Percentiles rank a stretch among this genome's conserved stretches.
phyloP scores from a whole-genome alignment of 495 filamentous ascomycete genomes.

The Aspergillus carlsbadensis region DNA sequence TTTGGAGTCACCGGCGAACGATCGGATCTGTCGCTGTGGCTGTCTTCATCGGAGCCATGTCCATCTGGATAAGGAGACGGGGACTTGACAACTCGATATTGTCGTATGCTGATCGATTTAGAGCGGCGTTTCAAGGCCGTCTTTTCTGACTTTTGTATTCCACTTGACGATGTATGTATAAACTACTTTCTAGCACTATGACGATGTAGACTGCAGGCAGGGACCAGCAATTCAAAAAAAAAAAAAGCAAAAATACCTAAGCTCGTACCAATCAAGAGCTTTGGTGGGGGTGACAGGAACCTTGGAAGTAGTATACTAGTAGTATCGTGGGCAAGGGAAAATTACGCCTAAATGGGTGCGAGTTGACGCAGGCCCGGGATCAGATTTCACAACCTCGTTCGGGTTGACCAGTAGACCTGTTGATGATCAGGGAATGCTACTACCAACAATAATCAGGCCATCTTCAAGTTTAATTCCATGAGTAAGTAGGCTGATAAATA shows the following conservation, averaged over 20 bases:
- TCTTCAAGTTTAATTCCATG: too few relatives aligned
- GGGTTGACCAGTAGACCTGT: too few relatives aligned
- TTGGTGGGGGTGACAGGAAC: too few relatives aligned
- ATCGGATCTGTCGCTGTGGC: conserved; percentile 59
- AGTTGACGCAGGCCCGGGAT: neutral
- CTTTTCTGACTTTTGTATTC: neutral
- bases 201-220: neutral
- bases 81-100: conserved; percentile 44
- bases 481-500: too few relatives aligned
- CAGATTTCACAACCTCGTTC: too few relatives aligned
- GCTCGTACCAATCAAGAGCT: neutral
- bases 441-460: too few relatives aligned
- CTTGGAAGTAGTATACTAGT: too few relatives aligned
- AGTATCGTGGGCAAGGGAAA: too few relatives aligned
- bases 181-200: neutral
- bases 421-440: too few relatives aligned
- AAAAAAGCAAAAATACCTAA: too few relatives aligned
- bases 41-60: conserved; percentile 59
- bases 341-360: neutral
- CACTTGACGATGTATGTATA: neutral
- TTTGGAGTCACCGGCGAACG: conserved; percentile 62
- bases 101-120: conserved; percentile 33
- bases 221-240: too few relatives aligned
- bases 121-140: conserved; percentile 23
- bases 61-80: conserved; percentile 49